Percentiles rank a stretch among this genome's conserved stretches.
phyloP scores from a whole-genome alignment of 2,329 filamentous ascomycete genomes.

The Thelonectria olida region DNA sequence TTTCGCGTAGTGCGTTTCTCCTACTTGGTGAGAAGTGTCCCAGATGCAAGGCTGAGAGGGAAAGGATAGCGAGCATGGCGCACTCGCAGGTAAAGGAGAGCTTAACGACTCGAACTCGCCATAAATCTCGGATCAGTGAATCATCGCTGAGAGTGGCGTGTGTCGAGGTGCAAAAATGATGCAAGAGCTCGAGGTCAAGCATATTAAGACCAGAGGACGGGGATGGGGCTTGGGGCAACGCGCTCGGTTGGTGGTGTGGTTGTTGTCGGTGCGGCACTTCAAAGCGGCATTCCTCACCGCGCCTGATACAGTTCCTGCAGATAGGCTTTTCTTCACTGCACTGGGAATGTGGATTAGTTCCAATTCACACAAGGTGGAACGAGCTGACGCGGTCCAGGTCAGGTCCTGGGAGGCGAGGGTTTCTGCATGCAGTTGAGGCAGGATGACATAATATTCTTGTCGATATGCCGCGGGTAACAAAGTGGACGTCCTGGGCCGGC shows the following conservation, averaged over 20 bases:
- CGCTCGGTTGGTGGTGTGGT: neutral
- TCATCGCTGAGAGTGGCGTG: constrained; percentile 5
- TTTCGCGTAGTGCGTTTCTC: neutral
- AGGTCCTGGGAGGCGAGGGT: neutral
- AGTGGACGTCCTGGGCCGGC: neutral
- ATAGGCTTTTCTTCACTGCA: constrained; percentile 6
- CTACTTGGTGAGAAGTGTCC: neutral
- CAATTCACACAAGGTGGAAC: neutral
- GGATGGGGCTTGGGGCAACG: neutral
- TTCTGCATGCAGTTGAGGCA: neutral
- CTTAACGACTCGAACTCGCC: constrained; percentile 4
- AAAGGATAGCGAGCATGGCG: constrained; percentile 5
- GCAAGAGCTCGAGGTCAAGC: constrained; percentile 4
- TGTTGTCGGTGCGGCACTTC: no score
- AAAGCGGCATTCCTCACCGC: neutral
- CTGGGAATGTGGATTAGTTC: neutral
- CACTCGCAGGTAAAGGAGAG: constrained; percentile 6
- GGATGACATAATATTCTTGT: neutral
- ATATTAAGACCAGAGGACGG: neutral
- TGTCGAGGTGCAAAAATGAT: constrained; percentile 6
- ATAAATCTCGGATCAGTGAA: constrained; percentile 1
- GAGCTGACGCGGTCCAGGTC: no score
- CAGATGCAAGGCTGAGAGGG: constrained; percentile 2
- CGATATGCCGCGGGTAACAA: neutral
- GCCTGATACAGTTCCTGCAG: neutral